phyloP scores from a whole-genome alignment of 305 asterid genomes.

The Caryopteris hybrid region DNA sequence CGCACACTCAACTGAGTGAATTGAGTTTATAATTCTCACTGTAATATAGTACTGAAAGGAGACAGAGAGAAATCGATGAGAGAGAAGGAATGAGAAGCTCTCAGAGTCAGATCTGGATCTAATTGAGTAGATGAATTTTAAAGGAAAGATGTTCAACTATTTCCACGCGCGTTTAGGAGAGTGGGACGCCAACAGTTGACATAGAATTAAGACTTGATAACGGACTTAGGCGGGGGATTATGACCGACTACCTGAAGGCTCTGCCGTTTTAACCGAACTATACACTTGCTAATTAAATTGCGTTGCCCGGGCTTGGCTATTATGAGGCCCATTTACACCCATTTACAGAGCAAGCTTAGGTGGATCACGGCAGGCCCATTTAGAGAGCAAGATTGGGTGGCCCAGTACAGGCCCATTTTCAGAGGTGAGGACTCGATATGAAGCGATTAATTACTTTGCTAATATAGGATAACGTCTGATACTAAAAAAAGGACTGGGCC shows the following conservation, averaged over 20 bases:
- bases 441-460: too few relatives aligned
- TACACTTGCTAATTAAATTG: background rate
- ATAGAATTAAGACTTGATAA: constrained; percentile 1
- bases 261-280: background rate
- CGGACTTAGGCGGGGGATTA: constrained; percentile 19
- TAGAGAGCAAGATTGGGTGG: background rate
- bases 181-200: constrained; percentile 20
- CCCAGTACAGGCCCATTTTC: background rate
- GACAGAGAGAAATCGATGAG: constrained; percentile 1
- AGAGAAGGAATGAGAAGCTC: background rate
- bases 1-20: constrained; percentile 4
- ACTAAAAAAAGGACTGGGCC: too few relatives aligned
- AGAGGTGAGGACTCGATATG: too few relatives aligned
- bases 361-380: background rate
- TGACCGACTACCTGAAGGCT: background rate
- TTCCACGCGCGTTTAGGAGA: constrained; percentile 19
- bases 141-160: constrained; percentile 2
- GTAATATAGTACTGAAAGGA: background rate
- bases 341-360: background rate
- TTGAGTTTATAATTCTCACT: background rate
- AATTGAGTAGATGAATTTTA: constrained; percentile 8
- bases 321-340: background rate
- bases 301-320: background rate
- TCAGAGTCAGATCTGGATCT: constrained; percentile 25
- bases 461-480: too few relatives aligned